Evolutionary conservation across 352 stramenopile genomes (phyloP).

Genomic region (Lagenidium sp.): DNA sequence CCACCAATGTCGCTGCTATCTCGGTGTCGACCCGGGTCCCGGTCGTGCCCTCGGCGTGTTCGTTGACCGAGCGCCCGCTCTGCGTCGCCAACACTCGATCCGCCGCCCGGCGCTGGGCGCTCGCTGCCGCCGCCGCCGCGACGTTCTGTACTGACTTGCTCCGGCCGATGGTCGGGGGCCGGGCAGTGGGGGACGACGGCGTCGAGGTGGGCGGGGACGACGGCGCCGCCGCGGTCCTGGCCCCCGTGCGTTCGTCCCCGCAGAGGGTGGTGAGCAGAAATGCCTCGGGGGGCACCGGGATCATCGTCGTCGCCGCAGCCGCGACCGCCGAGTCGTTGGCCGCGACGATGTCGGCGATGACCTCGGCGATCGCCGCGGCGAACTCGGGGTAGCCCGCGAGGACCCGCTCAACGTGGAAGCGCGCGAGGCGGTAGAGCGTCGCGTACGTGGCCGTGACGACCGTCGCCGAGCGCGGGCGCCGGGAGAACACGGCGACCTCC

Average conservation of each 20-base stretch:
- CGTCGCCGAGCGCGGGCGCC: constrained; percentile 39
- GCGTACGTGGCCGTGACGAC: constrained; percentile 51
- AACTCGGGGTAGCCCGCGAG: constrained; percentile 53
- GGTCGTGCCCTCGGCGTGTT: no score
- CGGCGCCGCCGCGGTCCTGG: no score
- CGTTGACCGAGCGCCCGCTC: no score
- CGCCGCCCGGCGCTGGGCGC: constrained; percentile 13
- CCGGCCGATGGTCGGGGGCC: constrained; percentile 10
- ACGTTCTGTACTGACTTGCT: constrained; percentile 43
- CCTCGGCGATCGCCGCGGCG: constrained; percentile 23
- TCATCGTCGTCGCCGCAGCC: constrained; percentile 2
- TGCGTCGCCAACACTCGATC: constrained; percentile 15
- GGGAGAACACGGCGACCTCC: constrained; percentile 61
- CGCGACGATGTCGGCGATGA: constrained; percentile 34
- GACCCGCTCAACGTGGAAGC: constrained; percentile 52
- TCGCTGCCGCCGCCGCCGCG: constrained; percentile 16
- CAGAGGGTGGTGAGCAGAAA: no score
- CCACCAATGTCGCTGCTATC: no score
- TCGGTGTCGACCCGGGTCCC: no score
- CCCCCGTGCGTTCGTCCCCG: no score
- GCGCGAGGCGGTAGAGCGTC: constrained; percentile 53
- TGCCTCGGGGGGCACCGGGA: no score
- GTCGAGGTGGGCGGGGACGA: no score
- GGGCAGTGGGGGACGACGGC: no score
- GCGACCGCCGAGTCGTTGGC: neutral